These are phyloP conservation scores for Fusarium sp. DNA, from an alignment of 2,329 filamentous ascomycete species.

Conservation along the genomic window DNA sequence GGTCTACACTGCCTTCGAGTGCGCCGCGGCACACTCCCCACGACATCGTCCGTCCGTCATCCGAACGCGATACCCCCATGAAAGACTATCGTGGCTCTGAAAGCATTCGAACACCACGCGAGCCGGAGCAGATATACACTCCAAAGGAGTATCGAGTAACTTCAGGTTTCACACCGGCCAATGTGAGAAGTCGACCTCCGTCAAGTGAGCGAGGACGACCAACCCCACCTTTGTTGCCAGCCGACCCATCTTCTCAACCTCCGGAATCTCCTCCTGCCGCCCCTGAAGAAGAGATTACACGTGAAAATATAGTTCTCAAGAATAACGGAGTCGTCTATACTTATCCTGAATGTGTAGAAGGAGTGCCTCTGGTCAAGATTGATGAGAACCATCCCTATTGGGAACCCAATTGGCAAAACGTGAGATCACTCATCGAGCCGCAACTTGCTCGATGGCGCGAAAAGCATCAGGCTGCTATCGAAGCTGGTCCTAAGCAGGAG, in stretches of 20 bases:
- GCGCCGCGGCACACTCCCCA: slow-evolving; percentile 23
- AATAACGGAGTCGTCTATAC: slow-evolving; percentile 64
- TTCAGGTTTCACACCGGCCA: slow-evolving; percentile 51
- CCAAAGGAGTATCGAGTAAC: slow-evolving; percentile 46
- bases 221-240: slow-evolving; percentile 47
- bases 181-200: slow-evolving; percentile 46
- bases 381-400: slow-evolving; percentile 65
- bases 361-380: slow-evolving; percentile 66
- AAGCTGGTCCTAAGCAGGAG: slow-evolving; percentile 51
- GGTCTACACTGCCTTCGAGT: slow-evolving; percentile 30
- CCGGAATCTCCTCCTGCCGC: slow-evolving; percentile 23
- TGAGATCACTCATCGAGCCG: slow-evolving; percentile 58
- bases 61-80: slow-evolving; percentile 34
- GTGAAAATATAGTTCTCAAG: slow-evolving; percentile 58
- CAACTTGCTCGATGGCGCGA: slow-evolving; percentile 62
- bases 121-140: slow-evolving; percentile 46
- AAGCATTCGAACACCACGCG: slow-evolving; percentile 28
- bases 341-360: slow-evolving; percentile 64
- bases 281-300: slow-evolving; percentile 56
- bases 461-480: slow-evolving; percentile 58
- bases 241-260: slow-evolving; percentile 47
- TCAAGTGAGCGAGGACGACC: slow-evolving; percentile 47
- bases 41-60: slow-evolving; percentile 40
- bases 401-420: slow-evolving; percentile 65
- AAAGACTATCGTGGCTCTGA: slow-evolving; percentile 33